Conservation (phyloP, 1,284 basidiomycete species). For the Ganoderma resinaceum region DNA sequence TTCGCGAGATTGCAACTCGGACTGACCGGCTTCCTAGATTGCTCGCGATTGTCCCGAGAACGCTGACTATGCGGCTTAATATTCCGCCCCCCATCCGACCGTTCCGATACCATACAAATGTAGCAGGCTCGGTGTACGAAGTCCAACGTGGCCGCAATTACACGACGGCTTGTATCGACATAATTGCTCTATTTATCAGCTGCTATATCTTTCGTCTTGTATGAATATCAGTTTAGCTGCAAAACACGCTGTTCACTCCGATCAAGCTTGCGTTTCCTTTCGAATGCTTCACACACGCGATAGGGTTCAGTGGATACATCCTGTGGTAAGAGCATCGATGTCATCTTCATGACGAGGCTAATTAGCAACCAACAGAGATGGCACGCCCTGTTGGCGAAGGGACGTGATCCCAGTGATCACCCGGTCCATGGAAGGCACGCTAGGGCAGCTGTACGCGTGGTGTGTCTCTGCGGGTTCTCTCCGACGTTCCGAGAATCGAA, state of each 20-base stretch:
- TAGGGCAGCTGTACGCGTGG: background rate
- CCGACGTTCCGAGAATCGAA: background rate
- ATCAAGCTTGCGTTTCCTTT: background rate
- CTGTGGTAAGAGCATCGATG: background rate
- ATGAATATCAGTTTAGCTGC: constrained; percentile 19
- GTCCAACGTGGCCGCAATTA: constrained; percentile 22
- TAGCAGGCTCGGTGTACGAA: constrained; percentile 28
- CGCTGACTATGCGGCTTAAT: constrained; percentile 43
- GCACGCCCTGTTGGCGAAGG: background rate
- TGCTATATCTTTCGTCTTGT: constrained; percentile 30
- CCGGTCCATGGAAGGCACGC: background rate
- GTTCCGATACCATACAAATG: constrained; percentile 24
- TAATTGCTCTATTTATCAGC: constrained; percentile 36
- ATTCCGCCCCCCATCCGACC: constrained; percentile 12
- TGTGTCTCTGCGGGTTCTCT: background rate
- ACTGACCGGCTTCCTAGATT: constrained; percentile 53
- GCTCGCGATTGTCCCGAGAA: constrained; percentile 81
- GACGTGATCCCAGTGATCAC: background rate
- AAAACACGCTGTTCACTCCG: background rate
- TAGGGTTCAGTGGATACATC: background rate
- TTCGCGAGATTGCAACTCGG: background rate
- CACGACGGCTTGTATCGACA: constrained; percentile 29
- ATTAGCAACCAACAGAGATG: background rate
- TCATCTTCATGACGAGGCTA: background rate
- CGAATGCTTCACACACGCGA: background rate